Conservation (phyloP, 306 rosid genomes). For the barrel medic (Medicago truncatula) region DNA sequence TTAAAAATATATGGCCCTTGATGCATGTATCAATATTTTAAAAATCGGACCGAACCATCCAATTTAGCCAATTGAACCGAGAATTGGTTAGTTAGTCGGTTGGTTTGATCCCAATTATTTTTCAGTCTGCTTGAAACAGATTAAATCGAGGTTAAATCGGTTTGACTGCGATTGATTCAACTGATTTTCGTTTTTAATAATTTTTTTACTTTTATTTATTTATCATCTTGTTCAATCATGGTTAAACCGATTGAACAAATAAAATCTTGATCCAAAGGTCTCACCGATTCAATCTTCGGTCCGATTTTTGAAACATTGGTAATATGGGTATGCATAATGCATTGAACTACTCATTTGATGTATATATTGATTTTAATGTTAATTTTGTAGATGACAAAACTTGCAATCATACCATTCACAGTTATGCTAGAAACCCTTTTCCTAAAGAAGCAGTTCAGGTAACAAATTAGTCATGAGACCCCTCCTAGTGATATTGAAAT, state of each 20-base stretch:
- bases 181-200: too few species aligned
- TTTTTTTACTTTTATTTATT: too few species aligned
- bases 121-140: too few species aligned
- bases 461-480: constrained; percentile 21
- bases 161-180: background rate
- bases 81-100: background rate
- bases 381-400: constrained; percentile 89
- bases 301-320: background rate
- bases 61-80: background rate
- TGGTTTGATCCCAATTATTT: background rate
- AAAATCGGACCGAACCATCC: background rate
- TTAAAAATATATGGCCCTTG: background rate
- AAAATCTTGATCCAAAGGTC: background rate
- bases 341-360: constrained; percentile 11
- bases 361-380: constrained; percentile 19
- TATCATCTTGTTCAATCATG: too few species aligned
- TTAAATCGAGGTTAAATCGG: background rate
- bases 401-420: constrained; percentile 97
- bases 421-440: constrained; percentile 82
- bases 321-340: background rate
- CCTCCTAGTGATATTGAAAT: background rate
- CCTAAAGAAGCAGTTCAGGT: constrained; percentile 94
- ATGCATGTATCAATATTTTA: background rate
- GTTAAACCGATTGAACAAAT: too few species aligned
- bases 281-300: background rate